Evolutionary conservation across 2,329 filamentous ascomycete genomes (phyloP).

Genomic region (Ophiostoma piceae): DNA sequence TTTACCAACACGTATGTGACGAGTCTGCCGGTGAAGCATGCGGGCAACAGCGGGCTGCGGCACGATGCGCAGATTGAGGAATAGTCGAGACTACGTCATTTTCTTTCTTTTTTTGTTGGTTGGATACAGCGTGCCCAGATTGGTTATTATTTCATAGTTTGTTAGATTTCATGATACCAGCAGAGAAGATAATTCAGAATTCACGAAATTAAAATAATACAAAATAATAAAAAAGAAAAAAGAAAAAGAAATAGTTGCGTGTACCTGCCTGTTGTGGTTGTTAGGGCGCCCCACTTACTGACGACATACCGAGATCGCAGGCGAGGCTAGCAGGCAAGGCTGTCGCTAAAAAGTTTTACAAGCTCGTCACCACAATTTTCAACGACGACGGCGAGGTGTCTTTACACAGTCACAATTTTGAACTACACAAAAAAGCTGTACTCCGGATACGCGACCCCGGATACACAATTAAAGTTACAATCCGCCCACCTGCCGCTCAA

Average conservation of each 20-base stretch:
- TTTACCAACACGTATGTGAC: constrained; percentile 31
- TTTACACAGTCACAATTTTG: not conserved
- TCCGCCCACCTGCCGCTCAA: not conserved
- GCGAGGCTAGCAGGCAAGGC: constrained; percentile 12
- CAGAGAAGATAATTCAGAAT: not conserved
- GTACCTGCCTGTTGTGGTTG: constrained; percentile 3
- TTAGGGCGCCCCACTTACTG: not conserved
- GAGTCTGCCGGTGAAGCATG: constrained; percentile 31
- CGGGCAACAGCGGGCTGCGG: constrained; percentile 34
- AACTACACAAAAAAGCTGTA: not conserved
- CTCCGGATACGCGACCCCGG: not conserved
- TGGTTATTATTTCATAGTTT: not conserved
- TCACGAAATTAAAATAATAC: not conserved
- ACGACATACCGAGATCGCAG: constrained; percentile 7
- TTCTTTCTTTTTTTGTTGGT: not conserved
- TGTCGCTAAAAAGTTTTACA: constrained; percentile 4
- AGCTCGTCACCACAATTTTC: not conserved
- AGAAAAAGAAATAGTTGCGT: not conserved
- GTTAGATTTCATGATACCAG: not conserved
- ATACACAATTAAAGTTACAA: not conserved
- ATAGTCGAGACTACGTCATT: not conserved
- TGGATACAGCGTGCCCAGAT: not conserved
- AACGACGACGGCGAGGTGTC: not conserved
- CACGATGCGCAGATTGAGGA: constrained; percentile 22
- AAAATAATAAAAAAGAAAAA: not conserved